Evolutionary conservation across 2,329 filamentous ascomycete genomes (phyloP).

Genomic region (Geoglossum cookeanum): DNA sequence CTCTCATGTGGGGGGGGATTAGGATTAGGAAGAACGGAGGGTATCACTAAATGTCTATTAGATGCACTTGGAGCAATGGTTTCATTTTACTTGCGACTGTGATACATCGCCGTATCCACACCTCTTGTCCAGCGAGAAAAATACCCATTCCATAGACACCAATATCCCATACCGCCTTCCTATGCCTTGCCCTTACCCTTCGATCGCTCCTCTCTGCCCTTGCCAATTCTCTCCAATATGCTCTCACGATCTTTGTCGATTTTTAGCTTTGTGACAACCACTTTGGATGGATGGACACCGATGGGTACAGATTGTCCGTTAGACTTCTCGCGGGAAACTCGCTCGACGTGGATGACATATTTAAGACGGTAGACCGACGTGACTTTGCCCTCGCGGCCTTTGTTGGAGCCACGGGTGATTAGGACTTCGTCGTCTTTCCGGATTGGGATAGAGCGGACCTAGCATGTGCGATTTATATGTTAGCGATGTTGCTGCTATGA

Average conservation of each 20-base stretch:
- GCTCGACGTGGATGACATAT: constrained; percentile 94
- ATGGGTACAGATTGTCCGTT: constrained; percentile 91
- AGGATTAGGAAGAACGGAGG: neutral
- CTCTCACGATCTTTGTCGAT: constrained; percentile 85
- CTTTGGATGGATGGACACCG: constrained; percentile 89
- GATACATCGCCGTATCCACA: neutral
- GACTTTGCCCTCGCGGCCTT: constrained; percentile 97
- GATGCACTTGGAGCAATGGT: neutral
- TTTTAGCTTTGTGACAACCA: constrained; percentile 98
- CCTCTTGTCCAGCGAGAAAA: constrained; percentile 3
- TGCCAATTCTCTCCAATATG: constrained; percentile 71
- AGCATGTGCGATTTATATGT: constrained; percentile 1
- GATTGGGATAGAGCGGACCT: constrained; percentile 92
- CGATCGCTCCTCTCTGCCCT: constrained; percentile 54
- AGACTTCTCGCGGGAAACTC: constrained; percentile 90
- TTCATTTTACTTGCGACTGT: neutral
- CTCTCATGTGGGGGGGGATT: neutral
- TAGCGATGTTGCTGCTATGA: constrained; percentile 3
- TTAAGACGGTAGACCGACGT: constrained; percentile 96
- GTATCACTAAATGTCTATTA: neutral
- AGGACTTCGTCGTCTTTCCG: constrained; percentile 94
- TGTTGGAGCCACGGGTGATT: constrained; percentile 83
- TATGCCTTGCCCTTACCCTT: constrained; percentile 45
- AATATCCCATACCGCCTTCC: neutral
- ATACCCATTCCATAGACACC: neutral